Evolutionary conservation across 345 rosid genomes (phyloP).

Genomic region (Erysimum cheiranthoides): DNA sequence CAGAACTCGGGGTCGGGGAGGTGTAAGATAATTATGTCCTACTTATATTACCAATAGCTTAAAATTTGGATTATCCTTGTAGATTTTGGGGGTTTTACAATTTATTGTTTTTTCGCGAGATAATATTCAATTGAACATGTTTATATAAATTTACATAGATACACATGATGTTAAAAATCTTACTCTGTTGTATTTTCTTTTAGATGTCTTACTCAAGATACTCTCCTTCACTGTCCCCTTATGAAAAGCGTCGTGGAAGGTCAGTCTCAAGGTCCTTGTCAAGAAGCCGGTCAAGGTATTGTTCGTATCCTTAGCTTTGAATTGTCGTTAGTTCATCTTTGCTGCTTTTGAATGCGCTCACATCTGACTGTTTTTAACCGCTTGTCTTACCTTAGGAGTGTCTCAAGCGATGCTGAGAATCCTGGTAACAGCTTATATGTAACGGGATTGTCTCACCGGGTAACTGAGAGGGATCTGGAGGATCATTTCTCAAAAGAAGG

Average conservation of each 20-base stretch:
- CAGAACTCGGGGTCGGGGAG: background rate
- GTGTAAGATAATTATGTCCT: background rate
- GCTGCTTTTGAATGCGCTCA: background rate
- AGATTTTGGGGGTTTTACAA: background rate
- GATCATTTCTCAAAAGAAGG: conserved; percentile 78
- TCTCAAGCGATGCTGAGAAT: conserved; percentile 69
- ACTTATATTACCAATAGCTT: background rate
- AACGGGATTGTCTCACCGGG: conserved; percentile 82
- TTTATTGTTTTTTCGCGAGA: background rate
- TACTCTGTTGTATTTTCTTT: background rate
- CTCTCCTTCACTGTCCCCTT: conserved; percentile 66
- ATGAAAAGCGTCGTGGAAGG: conserved; percentile 48
- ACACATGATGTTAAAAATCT: background rate
- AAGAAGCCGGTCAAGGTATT: conserved; percentile 68
- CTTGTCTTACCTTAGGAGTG: conserved; percentile 55
- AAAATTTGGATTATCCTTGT: background rate
- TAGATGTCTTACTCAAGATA: conserved; percentile 89
- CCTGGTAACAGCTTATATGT: conserved; percentile 96
- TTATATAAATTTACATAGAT: background rate
- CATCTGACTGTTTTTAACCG: background rate
- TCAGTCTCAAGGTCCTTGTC: conserved; percentile 64
- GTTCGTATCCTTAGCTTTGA: background rate
- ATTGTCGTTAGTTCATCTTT: background rate
- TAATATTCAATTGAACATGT: background rate
- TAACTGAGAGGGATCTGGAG: conserved; percentile 78